phyloP scores from a whole-genome alignment of 139 green algal species.

The Coelastrella sp. region DNA sequence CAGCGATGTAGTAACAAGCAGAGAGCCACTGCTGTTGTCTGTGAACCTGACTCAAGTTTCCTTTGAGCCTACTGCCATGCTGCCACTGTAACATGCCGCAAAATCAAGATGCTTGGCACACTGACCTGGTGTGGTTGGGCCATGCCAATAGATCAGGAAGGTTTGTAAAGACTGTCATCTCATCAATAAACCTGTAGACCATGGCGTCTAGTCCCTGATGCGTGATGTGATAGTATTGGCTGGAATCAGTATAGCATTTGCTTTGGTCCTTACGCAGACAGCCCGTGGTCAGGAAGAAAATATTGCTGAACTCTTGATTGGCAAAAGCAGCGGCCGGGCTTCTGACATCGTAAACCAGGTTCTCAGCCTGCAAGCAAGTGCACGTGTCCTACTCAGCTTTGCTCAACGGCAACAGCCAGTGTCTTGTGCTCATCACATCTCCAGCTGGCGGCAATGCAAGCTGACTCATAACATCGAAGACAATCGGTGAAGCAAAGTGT shows the following conservation, averaged over 20 bases:
- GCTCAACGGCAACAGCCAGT: no score
- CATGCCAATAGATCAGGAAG: background rate
- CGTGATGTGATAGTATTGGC: slow-evolving; percentile 12
- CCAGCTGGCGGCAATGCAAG: no score
- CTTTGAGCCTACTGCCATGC: no score
- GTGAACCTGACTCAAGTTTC: no score
- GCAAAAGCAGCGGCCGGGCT: slow-evolving; percentile 24
- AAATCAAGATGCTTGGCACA: background rate
- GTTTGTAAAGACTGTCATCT: slow-evolving; percentile 18
- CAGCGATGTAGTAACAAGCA: background rate
- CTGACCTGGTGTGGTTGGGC: slow-evolving; percentile 41
- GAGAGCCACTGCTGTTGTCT: no score
- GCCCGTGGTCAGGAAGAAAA: slow-evolving; percentile 42
- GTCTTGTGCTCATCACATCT: no score
- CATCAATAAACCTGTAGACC: slow-evolving; percentile 43
- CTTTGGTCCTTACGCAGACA: slow-evolving; percentile 28
- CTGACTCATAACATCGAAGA: no score
- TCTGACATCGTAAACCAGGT: background rate
- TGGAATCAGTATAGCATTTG: background rate
- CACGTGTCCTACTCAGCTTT: no score
- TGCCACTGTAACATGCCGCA: background rate
- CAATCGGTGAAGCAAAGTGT: no score
- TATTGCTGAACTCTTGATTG: background rate
- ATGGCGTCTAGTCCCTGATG: slow-evolving; percentile 51
- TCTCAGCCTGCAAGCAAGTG: background rate